These are phyloP conservation scores for Termitomyces sp. DNA, from an alignment of 768 basidiomycete genomes.

Conservation along the genomic window DNA sequence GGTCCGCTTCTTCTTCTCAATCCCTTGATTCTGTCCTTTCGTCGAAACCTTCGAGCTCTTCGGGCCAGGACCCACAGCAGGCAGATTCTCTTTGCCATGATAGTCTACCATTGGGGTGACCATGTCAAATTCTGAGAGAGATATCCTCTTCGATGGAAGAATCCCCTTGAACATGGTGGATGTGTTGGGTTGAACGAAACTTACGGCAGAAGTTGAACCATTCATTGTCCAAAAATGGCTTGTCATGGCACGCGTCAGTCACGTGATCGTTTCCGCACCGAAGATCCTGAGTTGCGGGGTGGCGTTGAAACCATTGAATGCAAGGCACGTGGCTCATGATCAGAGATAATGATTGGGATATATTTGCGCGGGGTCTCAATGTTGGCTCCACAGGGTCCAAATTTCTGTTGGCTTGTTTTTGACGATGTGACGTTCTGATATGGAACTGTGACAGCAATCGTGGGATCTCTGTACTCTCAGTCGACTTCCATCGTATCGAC, in stretches of 20 bases:
- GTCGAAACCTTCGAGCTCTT: conserved; percentile 17
- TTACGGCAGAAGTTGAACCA: conserved; percentile 9
- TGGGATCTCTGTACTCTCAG: no score
- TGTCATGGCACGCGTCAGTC: conserved; percentile 7
- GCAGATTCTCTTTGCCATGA: conserved; percentile 68
- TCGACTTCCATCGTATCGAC: no score
- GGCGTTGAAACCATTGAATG: no score
- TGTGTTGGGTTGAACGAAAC: conserved; percentile 6
- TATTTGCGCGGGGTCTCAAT: no score
- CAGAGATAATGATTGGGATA: no score
- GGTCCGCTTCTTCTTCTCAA: conserved; percentile 34
- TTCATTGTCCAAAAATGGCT: conserved; percentile 4
- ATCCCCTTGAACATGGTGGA: conserved; percentile 79
- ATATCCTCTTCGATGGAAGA: conserved; percentile 60
- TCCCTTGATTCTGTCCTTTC: conserved; percentile 27
- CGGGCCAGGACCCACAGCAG: conserved; percentile 7
- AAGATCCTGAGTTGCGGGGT: no score
- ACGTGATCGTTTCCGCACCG: conserved; percentile 3
- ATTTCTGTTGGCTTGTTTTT: no score
- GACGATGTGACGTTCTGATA: no score
- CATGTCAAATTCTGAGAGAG: conserved; percentile 71
- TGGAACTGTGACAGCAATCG: no score
- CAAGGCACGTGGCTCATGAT: no score
- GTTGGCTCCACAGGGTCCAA: no score
- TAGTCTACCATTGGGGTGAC: conserved; percentile 49